Base-by-base conservation (phyloP, 805 yeast genomes). In the Saccharomycopsis oosterbeekiorum region DNA sequence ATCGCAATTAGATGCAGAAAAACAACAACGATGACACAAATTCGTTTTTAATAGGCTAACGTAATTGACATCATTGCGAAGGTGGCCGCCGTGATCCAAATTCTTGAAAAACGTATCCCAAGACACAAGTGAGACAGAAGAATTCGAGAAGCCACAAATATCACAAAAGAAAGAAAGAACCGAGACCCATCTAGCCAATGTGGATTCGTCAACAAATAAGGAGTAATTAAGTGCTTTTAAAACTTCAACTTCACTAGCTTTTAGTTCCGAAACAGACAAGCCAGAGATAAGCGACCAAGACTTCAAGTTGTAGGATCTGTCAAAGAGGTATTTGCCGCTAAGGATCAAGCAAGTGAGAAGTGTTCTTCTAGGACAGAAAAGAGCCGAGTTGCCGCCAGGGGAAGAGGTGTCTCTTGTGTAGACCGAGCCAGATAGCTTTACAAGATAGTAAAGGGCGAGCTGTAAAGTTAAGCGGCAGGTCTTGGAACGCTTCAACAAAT, bases 201-300 rank as follows among this genome's bases (percentile, higher is more conserved):
- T 75, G 24, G 71, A 70, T 34, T 73, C 76, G 55, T 81, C 80
- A 53, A 88, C 75, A 70, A 78, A 81, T 37, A 86, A 69, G 51
- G 80, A 75, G 75, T 85, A 88, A 67, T 84, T 78, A 59, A 89
- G 75, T 6, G 78, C 70, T 43, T 72, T 68, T 65, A 89, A 77
- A 21, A 86, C 75, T 6, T 75, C 70, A 36, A 78, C 67, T 72
- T 89, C 96, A 60, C 83, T 72, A 4, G 64, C 62, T 63, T 75
- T 77, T 59, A 89, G 74, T 62, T 81, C 84, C 36, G 70, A 65
- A 3, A 80, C 68, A 24, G 81, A 68, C 50, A 87, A 76, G 0
- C 96, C 94, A 40, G 89, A 80, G 57, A 89, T 84, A 69, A 82
- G 81, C 58, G 86, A 76, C 96, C 96, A 89, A 5, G 88, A 81